Evolutionary conservation across 495 filamentous ascomycete genomes (phyloP).

Genomic region (Penicillium fimorum): DNA sequence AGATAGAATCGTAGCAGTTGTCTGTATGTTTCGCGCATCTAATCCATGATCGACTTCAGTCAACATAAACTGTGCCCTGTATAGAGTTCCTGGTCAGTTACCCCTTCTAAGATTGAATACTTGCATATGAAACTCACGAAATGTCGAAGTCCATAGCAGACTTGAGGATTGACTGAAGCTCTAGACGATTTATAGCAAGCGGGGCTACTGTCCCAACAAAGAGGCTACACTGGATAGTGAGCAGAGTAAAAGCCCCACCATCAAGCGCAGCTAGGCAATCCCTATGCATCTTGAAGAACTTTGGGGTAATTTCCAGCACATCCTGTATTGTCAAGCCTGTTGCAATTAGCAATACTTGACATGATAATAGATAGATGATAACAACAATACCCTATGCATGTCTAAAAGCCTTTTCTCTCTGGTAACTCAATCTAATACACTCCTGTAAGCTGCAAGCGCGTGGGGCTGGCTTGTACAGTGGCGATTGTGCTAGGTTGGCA

Average conservation of each 20-base stretch:
- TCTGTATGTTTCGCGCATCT: slow-evolving; percentile 39
- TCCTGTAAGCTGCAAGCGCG: slow-evolving; percentile 11
- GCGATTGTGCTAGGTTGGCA: slow-evolving; percentile 22
- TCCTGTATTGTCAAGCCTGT: not conserved
- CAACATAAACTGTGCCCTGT: slow-evolving; percentile 34
- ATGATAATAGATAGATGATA: not conserved
- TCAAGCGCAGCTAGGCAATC: slow-evolving; percentile 18
- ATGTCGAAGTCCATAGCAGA: slow-evolving; percentile 31
- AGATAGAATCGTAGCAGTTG: slow-evolving; percentile 29
- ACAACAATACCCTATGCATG: slow-evolving; percentile 17
- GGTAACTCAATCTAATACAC: slow-evolving; percentile 17
- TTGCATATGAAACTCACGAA: slow-evolving; percentile 16
- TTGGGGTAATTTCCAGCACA: not conserved
- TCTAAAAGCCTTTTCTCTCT: slow-evolving; percentile 18
- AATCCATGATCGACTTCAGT: slow-evolving; percentile 40
- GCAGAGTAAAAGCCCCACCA: slow-evolving; percentile 21
- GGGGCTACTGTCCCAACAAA: slow-evolving; percentile 36
- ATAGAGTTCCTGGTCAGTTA: not conserved
- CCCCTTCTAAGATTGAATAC: not conserved
- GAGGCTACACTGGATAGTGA: slow-evolving; percentile 38
- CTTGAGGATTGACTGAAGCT: slow-evolving; percentile 27
- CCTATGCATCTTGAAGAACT: slow-evolving; percentile 23
- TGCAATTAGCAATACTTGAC: not conserved
- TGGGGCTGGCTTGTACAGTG: slow-evolving; percentile 16
- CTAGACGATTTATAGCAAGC: slow-evolving; percentile 25